Percentiles rank a stretch among this genome's conserved stretches.
These are phyloP conservation scores for Curvularia sp. DNA, from an alignment of 2,329 filamentous ascomycete species.

Conservation along the genomic window DNA sequence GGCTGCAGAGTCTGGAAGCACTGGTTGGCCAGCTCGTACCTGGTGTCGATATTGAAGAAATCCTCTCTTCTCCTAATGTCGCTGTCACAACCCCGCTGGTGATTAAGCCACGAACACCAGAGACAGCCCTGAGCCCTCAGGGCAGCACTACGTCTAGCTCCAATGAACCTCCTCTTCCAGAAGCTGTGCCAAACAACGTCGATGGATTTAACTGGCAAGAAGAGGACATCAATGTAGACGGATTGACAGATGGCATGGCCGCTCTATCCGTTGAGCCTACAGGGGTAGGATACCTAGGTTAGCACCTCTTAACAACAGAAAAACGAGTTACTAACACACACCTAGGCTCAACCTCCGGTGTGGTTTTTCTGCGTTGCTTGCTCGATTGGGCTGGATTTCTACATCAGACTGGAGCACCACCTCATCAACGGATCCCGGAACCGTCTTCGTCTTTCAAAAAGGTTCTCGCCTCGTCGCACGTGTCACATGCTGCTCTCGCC, in stretches of 20 bases:
- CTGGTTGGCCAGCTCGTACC: constrained; percentile 31
- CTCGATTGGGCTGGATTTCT: constrained; percentile 38
- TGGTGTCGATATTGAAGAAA: constrained; percentile 30
- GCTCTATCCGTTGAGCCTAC: constrained; percentile 38
- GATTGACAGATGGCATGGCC: constrained; percentile 38
- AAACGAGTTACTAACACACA: constrained; percentile 4
- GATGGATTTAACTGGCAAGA: constrained; percentile 39
- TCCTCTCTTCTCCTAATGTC: constrained; percentile 26
- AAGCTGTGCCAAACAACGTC: constrained; percentile 33
- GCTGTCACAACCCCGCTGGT: constrained; percentile 14
- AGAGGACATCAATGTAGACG: constrained; percentile 28
- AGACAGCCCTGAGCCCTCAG: constrained; percentile 23
- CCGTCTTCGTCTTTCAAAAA: constrained; percentile 24
- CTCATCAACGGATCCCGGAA: constrained; percentile 12
- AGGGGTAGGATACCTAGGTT: constrained; percentile 36
- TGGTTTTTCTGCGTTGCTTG: constrained; percentile 34
- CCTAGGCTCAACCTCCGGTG: constrained; percentile 34
- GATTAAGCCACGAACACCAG: constrained; percentile 17
- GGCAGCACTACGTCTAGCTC: constrained; percentile 16
- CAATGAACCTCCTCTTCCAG: constrained; percentile 30
- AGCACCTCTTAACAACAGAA: neutral
- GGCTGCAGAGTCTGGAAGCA: constrained; percentile 27
- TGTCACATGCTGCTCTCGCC: constrained; percentile 32
- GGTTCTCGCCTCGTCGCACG: constrained; percentile 29
- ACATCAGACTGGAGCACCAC: constrained; percentile 29